Conservation (phyloP, 228 moss, liverwort and hornwort species). For the Sphagnum magellanicum region DNA sequence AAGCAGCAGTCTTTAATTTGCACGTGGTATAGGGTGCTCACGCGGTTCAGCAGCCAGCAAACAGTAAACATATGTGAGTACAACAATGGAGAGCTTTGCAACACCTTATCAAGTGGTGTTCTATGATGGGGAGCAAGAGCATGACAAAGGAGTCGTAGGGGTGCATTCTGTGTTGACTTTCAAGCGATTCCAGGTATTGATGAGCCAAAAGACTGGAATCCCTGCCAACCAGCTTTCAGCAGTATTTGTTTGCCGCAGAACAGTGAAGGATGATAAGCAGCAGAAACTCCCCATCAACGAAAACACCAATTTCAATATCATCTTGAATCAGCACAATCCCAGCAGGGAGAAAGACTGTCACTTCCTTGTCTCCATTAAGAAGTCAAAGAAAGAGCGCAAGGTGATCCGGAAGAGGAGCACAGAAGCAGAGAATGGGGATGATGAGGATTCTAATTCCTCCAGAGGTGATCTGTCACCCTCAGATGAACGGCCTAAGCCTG, state of each 20-base stretch:
- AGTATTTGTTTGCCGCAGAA: conserved; percentile 95
- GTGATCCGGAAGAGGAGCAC: conserved; percentile 90
- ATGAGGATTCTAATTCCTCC: conserved; percentile 87
- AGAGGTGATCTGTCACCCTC: conserved; percentile 88
- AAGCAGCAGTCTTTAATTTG: too few relatives aligned
- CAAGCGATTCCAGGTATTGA: conserved; percentile 93
- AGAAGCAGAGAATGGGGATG: conserved; percentile 94
- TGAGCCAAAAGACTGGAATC: conserved; percentile 95
- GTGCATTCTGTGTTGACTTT: conserved; percentile 95
- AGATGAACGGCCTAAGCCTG: conserved; percentile 85
- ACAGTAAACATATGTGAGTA: too few relatives aligned
- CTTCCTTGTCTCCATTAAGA: conserved; percentile 97
- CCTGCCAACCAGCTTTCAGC: conserved; percentile 92
- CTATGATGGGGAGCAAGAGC: conserved; percentile 95
- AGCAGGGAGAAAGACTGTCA: conserved; percentile 96
- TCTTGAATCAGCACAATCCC: conserved; percentile 97
- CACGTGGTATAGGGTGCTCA: too few relatives aligned
- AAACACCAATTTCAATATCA: conserved; percentile 99
- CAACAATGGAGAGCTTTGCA: conserved; percentile 94
- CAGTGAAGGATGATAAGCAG: conserved; percentile 92
- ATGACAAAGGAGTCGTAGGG: conserved; percentile 93
- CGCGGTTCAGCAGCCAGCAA: too few relatives aligned
- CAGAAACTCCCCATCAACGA: conserved; percentile 98
- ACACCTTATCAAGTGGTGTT: conserved; percentile 93
- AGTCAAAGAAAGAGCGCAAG: conserved; percentile 98